Conservation (phyloP, 805 yeast species). For the Lachancea mirantina region DNA sequence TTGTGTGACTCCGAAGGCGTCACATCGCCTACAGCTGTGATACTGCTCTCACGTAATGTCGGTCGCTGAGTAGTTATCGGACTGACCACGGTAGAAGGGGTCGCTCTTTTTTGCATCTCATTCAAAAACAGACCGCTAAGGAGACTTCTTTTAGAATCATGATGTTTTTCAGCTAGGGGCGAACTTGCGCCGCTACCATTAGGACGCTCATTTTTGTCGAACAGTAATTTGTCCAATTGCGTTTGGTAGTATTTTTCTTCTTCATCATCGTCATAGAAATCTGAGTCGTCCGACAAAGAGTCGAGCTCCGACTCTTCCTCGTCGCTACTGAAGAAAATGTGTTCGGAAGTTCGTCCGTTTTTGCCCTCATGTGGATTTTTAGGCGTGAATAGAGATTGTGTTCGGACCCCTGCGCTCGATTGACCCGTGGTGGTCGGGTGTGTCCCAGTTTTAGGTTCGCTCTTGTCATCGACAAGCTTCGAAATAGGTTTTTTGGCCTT, state of each 20-base stretch:
- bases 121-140: constrained; percentile 27
- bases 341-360: neutral
- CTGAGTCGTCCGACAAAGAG: constrained; percentile 23
- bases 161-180: constrained; percentile 9
- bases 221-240: constrained; percentile 29
- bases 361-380: too few relatives aligned
- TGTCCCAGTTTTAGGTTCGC: too few relatives aligned
- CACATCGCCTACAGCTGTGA: constrained; percentile 27
- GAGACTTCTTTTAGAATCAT: constrained; percentile 23
- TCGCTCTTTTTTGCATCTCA: constrained; percentile 10
- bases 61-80: constrained; percentile 10
- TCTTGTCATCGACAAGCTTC: too few relatives aligned
- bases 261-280: constrained; percentile 24
- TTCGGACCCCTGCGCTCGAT: too few relatives aligned
- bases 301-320: constrained; percentile 32
- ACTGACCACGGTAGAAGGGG: constrained; percentile 8
- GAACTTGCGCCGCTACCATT: constrained; percentile 2
- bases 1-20: constrained; percentile 16
- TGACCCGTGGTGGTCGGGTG: too few relatives aligned
- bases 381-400: too few relatives aligned
- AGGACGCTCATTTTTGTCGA: constrained; percentile 13
- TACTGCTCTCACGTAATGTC: constrained; percentile 16
- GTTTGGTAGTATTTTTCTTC: constrained; percentile 27
- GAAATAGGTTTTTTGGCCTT: neutral
- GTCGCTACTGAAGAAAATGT: constrained; percentile 28